Percentiles rank a stretch among this genome's conserved stretches.
phyloP scores from a whole-genome alignment of 23 red algal species.

The Gracilaria gracilis region DNA sequence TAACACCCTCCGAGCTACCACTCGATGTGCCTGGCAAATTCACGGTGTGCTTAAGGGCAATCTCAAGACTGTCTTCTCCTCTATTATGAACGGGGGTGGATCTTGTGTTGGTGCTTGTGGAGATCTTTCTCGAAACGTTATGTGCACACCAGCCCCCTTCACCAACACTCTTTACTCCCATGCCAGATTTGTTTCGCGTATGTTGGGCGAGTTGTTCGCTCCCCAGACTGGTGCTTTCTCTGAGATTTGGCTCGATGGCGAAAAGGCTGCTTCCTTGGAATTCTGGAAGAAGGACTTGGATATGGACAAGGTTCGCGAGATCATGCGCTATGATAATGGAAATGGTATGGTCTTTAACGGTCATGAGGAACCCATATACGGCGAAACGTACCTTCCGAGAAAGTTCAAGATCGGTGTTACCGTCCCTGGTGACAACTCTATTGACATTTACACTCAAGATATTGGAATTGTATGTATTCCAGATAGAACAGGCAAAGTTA shows the following conservation, averaged over 20 bases:
- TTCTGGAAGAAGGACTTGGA: constrained; percentile 96
- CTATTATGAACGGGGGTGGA: constrained; percentile 96
- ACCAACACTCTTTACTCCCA: constrained; percentile 64
- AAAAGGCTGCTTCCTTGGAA: constrained; percentile 96
- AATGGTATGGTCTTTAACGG: constrained; percentile 75
- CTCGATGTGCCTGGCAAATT: constrained; percentile 91
- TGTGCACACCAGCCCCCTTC: constrained; percentile 92
- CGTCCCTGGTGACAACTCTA: constrained; percentile 95
- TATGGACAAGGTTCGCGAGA: constrained; percentile 83
- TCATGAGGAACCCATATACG: constrained; percentile 97
- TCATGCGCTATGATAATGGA: constrained; percentile 90
- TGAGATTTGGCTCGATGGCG: constrained; percentile 99
- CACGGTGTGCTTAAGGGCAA: constrained; percentile 97
- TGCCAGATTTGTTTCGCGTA: constrained; percentile 67
- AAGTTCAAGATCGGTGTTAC: constrained; percentile 99
- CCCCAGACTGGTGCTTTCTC: constrained; percentile 94
- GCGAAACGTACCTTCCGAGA: constrained; percentile 95
- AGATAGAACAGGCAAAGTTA: constrained; percentile 56
- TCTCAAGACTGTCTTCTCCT: constrained; percentile 90
- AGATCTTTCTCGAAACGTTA: constrained; percentile 93
- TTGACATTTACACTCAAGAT: constrained; percentile 98
- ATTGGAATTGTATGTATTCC: constrained; percentile 93
- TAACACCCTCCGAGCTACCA: constrained; percentile 93
- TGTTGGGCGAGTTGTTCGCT: constrained; percentile 96
- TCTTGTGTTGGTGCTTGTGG: constrained; percentile 94